These are phyloP conservation scores for Calocybe indica DNA, from an alignment of 768 basidiomycete species.

Conservation along the genomic window DNA sequence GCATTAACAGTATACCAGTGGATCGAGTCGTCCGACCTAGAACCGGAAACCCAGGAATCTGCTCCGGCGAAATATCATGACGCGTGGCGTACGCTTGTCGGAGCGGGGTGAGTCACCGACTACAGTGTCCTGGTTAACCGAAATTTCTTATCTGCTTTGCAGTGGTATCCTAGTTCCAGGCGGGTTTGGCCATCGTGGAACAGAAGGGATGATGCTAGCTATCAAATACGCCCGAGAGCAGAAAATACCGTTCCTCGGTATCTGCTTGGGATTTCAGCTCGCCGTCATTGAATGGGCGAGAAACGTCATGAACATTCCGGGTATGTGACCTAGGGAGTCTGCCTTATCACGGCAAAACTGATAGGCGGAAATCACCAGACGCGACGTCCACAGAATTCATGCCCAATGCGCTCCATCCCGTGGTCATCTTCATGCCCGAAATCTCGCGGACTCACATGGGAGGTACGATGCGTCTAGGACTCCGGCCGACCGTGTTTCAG, in stretches of 20 bases:
- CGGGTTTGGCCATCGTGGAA: constrained; percentile 90
- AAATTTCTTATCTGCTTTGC: constrained; percentile 7
- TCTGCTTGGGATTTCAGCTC: constrained; percentile 96
- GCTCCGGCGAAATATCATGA: constrained; percentile 90
- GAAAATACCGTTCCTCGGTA: constrained; percentile 90
- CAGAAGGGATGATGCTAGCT: constrained; percentile 97
- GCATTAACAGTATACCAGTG: constrained; percentile 44
- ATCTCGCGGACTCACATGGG: constrained; percentile 98
- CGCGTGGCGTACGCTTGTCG: constrained; percentile 89
- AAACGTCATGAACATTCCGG: constrained; percentile 65
- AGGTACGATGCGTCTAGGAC: constrained; percentile 98
- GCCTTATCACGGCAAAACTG: not conserved
- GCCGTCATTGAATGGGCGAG: constrained; percentile 95
- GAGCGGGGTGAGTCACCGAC: constrained; percentile 60
- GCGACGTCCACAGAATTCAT: constrained; percentile 86
- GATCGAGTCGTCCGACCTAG: constrained; percentile 94
- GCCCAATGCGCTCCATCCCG: constrained; percentile 52
- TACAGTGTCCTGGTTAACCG: not conserved
- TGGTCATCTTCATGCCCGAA: constrained; percentile 98
- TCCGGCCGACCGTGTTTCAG: constrained; percentile 92
- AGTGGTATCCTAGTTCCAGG: constrained; percentile 97
- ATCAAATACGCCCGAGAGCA: constrained; percentile 96
- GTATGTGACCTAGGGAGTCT: constrained; percentile 29
- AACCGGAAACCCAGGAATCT: constrained; percentile 70
- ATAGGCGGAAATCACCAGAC: constrained; percentile 35